Base-by-base conservation (phyloP, 345 rosid species). In the Euphorbia peplus region DNA sequence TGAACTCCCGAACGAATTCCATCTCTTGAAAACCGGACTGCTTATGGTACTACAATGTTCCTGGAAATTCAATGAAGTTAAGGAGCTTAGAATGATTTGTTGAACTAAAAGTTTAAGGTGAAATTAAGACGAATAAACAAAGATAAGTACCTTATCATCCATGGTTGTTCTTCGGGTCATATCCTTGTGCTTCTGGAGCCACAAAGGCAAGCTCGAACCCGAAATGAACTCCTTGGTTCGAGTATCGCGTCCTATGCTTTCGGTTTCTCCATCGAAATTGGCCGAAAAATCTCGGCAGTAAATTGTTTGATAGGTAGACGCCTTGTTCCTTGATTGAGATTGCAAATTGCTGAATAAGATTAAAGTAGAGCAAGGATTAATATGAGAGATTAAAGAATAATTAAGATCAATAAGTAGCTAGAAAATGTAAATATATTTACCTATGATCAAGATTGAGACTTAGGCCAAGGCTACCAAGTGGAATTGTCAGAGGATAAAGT, bases 101-200 rank as follows among this genome's bases (percentile, higher is more conserved):
- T n/a, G n/a, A n/a, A 32, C 37, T 6, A 32, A 32, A 32, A 32
- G 37, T 32, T 39, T 39, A 39, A 39, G 42, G 1, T 39, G 25
- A 16, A n/a, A n/a, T n/a, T n/a, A n/a, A n/a, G n/a, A n/a, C 8
- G 2, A 56, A 55, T 19, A 18, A 21, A 12, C 10, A 6, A 25
- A 15, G 24, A 35, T 55, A 21, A 19, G 67, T 62, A 87, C 88
- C 86, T 76, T 76, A 44, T 78, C 70, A 22, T 72, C 64, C 63
- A 32, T 41, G 52, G 48, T 18, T 37, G 64, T 78, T 62, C 67
- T 66, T 70, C 57, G 60, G 28, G 68, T 83, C 75, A 85, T 84
- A 69, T 91, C 84, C 79, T 84, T 88, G 84, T 75, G 85, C 60
- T 78, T 77, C 70, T 82, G 88, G 61, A 91, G 92, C 98, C 98